Evolutionary conservation across 176 grass and related monocot genomes (phyloP), one percentile per base, ranked within the genome.

Genomic region (Lolium multiflorum): DNA sequence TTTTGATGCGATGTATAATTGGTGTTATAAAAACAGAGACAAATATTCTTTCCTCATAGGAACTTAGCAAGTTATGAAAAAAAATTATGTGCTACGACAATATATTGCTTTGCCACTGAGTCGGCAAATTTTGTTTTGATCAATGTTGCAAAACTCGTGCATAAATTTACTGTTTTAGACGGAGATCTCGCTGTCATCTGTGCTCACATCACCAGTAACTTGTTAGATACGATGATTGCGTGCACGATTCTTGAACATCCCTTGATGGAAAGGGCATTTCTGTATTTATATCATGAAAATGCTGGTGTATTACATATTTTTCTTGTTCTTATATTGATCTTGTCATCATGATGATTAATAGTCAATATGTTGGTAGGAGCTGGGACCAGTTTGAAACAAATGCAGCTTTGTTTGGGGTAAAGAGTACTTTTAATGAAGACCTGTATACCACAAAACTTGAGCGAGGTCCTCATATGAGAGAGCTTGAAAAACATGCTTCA

Each of bases 321-420:
- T 37, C 49, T 46, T 46, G 12, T 83, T 15, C 35, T 56, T 87
- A 9, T 46, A 24, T 50, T 66, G 20, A 74, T 50, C 62, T 74
- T 73, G 2, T 63, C 31, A 80, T 52, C 68, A 68, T 60, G 49
- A 51, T 59, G 44, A 80, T 50, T 57, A 60, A 35, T 17, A n/a
- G 65, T 81, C 35, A 50, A 56, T 76, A 46, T 73, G 5, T 71
- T 84, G 37, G 47, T 87, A 99, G 97, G 93, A 99, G 87, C 39
- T 99, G 97, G 97, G 94, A 99, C 83, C 97, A 99, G 82, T 99
- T 97, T 4, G 94, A 96, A 86, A 99, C 90, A 77, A 99, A 99
- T 88, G 89, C 89, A 79, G 76, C 85, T 41, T 85, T 99, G 71
- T 99, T 99, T 85, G 97, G 97, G 13, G 97, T 99, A 55, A 99